Evolutionary conservation across 345 rosid genomes (phyloP), one percentile per base, ranked within the genome.

Genomic region (Corymbia maculata): DNA sequence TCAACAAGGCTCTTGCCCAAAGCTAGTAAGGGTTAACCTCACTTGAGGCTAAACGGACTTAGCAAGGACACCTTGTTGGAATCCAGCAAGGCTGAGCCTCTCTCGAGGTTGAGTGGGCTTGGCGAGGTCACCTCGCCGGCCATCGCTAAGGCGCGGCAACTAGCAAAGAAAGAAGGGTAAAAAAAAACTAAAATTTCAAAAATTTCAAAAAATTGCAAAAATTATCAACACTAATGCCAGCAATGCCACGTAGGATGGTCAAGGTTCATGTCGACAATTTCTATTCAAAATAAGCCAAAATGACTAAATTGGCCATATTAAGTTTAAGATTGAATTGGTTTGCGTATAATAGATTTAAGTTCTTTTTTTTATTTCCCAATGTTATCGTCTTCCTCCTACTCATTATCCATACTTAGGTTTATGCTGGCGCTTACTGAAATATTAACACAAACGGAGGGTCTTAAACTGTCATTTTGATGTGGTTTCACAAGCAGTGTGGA

Each of bases 221-320:
- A 50, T 50, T 50, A 4, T 50, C 12, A 3, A 55, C 2, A 0
- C 2, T 22, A 55, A 9, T 22, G 13, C n/a, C n/a, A n/a, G 17
- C 0, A 6, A 7, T 17, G 22, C 15, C 19, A 52, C 1, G 0
- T 52, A 52, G 4, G 4, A 52, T 17, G 9, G 3, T 0, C 42
- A 8, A 22, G 8, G 15, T 52, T 4, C 17, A 52, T 2, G 13
- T 2, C 6, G 1, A 6, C 15, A 52, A 52, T 52, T 52, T 52
- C 15, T 2, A 1, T 2, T 53, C 52, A 51, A 13, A 51, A 51
- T 51, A 12, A 22, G 21, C 2, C 21, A 53, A 0, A 53, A 24
- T 24, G 5, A 57, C 26, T 57, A 57, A 57, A 57, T 57, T 24
- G 1, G 26, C n/a, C 1, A 0, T 53, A 6, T 53, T 4, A 57